These are phyloP conservation scores for Pugionium cornutum DNA, from an alignment of 345 rosid genomes.

Conservation along the genomic window DNA sequence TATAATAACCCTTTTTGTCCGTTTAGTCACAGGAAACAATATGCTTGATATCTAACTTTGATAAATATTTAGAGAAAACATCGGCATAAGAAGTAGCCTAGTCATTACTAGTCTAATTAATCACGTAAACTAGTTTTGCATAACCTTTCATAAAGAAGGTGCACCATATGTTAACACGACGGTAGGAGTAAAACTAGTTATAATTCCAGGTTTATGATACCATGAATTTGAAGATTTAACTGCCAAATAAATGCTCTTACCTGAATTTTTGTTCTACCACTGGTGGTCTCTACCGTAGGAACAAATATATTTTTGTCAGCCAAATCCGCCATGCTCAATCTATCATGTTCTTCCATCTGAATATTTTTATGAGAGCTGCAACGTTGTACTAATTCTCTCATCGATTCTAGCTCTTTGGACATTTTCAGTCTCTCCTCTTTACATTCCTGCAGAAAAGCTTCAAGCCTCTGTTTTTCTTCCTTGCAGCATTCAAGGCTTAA, in stretches of 20 bases:
- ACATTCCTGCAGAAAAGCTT: constrained; percentile 64
- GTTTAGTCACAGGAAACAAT: no score
- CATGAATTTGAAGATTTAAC: background rate
- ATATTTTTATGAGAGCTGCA: constrained; percentile 37
- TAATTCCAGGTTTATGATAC: no score
- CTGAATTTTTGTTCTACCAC: constrained; percentile 33
- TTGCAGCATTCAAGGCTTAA: constrained; percentile 96
- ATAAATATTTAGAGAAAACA: constrained; percentile 6
- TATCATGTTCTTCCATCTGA: constrained; percentile 42
- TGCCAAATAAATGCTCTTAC: constrained; percentile 26
- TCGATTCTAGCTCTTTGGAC: constrained; percentile 54
- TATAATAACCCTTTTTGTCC: background rate
- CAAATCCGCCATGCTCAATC: constrained; percentile 28
- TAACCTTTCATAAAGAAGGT: no score
- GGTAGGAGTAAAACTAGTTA: no score
- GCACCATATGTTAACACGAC: no score
- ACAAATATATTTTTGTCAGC: constrained; percentile 30
- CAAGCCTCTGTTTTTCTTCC: constrained; percentile 74
- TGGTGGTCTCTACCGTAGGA: constrained; percentile 28
- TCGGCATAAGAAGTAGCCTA: background rate
- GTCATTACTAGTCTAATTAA: constrained; percentile 6
- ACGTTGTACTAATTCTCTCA: constrained; percentile 50
- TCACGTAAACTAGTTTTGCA: background rate
- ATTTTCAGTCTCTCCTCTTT: constrained; percentile 58
- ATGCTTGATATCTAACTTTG: background rate